These are phyloP conservation scores for Cytospora leucostoma DNA, from an alignment of 2,329 filamentous ascomycete species.

Conservation along the genomic window DNA sequence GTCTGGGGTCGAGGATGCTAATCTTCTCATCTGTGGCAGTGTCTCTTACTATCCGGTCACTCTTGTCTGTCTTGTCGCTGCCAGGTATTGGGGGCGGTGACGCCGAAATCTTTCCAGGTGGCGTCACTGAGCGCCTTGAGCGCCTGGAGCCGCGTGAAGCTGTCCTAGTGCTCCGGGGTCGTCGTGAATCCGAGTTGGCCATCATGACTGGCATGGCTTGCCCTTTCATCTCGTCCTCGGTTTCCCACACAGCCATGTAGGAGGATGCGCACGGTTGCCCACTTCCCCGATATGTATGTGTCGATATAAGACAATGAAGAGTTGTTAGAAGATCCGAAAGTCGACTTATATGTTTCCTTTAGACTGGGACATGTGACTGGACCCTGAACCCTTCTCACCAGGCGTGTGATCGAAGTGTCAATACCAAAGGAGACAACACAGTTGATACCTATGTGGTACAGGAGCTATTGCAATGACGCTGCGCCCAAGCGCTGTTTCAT, in stretches of 20 bases:
- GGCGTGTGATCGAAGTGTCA: background rate
- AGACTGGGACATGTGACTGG: background rate
- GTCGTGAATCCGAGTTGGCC: slow-evolving; percentile 64
- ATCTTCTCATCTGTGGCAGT: slow-evolving; percentile 67
- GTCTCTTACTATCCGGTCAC: slow-evolving; percentile 59
- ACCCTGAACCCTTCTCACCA: background rate
- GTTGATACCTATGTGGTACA: background rate
- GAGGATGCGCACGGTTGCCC: too few species aligned
- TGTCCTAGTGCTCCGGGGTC: slow-evolving; percentile 61
- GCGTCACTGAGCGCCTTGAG: slow-evolving; percentile 68
- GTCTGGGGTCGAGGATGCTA: slow-evolving; percentile 78
- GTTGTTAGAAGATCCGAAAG: background rate
- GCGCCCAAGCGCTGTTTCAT: slow-evolving; percentile 6
- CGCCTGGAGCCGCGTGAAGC: slow-evolving; percentile 64
- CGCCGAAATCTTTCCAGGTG: slow-evolving; percentile 56
- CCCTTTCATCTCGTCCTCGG: slow-evolving; percentile 61
- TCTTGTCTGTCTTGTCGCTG: slow-evolving; percentile 46
- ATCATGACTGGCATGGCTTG: slow-evolving; percentile 63
- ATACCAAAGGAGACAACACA: background rate
- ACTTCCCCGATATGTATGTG: too few species aligned
- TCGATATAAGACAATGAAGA: too few species aligned
- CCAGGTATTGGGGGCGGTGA: slow-evolving; percentile 57
- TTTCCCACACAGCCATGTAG: slow-evolving; percentile 61
- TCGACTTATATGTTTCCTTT: background rate
- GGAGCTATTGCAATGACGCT: background rate